Percentiles rank a stretch among this genome's conserved stretches.
Evolutionary conservation across 768 basidiomycete genomes (phyloP).

Genomic region (Trametes gibbosa): DNA sequence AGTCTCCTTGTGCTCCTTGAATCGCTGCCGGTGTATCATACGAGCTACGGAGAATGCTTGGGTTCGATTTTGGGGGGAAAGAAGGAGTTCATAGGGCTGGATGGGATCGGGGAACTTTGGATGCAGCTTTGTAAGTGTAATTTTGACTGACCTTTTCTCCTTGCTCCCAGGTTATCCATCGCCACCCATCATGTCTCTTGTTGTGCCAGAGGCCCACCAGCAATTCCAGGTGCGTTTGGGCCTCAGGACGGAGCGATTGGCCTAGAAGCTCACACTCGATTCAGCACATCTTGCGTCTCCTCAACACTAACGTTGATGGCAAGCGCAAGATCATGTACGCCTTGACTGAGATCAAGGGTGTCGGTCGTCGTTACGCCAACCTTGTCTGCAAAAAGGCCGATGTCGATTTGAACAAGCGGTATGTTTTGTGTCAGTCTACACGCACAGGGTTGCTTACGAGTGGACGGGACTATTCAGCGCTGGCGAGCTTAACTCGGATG

Average conservation of each 20-base stretch:
- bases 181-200: conserved; percentile 80
- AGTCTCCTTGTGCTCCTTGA: conserved; percentile 5
- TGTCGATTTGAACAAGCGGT: conserved; percentile 99
- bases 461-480: conserved; percentile 53
- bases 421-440: conserved; percentile 28
- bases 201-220: conserved; percentile 91
- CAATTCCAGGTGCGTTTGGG: conserved; percentile 78
- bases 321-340: conserved; percentile 99
- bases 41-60: background rate
- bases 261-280: background rate
- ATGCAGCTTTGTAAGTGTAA: conserved; percentile 17
- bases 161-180: conserved; percentile 1
- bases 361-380: conserved; percentile 97
- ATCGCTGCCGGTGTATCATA: background rate
- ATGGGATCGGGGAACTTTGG: conserved; percentile 4
- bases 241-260: background rate
- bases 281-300: conserved; percentile 97
- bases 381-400: conserved; percentile 99
- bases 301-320: conserved; percentile 99
- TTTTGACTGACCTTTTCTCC: conserved; percentile 8
- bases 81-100: conserved; percentile 3
- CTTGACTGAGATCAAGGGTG: conserved; percentile 99
- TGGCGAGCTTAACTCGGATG: conserved; percentile 99
- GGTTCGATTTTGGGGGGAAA: background rate
- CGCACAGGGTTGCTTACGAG: background rate